phyloP scores from a whole-genome alignment of 1,284 basidiomycete genomes.

The Inonotus obliquus region DNA sequence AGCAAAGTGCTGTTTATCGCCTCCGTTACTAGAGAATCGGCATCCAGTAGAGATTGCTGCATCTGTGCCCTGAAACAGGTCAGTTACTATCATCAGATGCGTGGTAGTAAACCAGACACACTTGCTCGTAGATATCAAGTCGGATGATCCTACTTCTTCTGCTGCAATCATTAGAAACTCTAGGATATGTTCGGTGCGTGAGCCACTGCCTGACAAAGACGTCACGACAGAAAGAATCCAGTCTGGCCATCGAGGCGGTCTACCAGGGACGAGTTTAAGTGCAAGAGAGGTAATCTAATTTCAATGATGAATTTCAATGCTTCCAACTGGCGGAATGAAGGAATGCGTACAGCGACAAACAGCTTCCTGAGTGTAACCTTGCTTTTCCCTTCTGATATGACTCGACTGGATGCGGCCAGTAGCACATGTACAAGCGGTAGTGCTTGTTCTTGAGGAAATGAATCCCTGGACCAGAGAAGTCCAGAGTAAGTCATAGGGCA shows the following conservation, averaged over 20 bases:
- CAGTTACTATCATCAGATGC: conserved; percentile 7
- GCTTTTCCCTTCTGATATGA: conserved; percentile 46
- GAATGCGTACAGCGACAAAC: conserved; percentile 70
- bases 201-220: conserved; percentile 52
- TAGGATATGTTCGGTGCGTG: conserved; percentile 52
- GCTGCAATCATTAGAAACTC: conserved; percentile 83
- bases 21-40: conserved; percentile 64
- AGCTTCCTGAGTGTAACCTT: conserved; percentile 80
- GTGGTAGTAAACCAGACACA: conserved; percentile 35
- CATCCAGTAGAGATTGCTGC: conserved; percentile 55
- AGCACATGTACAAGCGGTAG: conserved; percentile 54
- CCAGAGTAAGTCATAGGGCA: not conserved
- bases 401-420: conserved; percentile 57
- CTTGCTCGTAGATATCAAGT: conserved; percentile 72
- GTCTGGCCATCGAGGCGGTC: conserved; percentile 58
- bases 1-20: conserved; percentile 55
- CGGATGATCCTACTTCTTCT: conserved; percentile 73
- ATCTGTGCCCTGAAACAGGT: conserved; percentile 48
- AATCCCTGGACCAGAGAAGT: conserved; percentile 42
- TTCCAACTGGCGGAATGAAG: not conserved
- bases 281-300: conserved; percentile 68
- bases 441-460: conserved; percentile 53
- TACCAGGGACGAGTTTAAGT: conserved; percentile 60
- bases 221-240: conserved; percentile 64
- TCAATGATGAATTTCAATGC: not conserved